Percentiles rank a stretch among this genome's conserved stretches.
Evolutionary conservation across 2,329 filamentous ascomycete genomes (phyloP).

Genomic region (Colletotrichum camelliae): DNA sequence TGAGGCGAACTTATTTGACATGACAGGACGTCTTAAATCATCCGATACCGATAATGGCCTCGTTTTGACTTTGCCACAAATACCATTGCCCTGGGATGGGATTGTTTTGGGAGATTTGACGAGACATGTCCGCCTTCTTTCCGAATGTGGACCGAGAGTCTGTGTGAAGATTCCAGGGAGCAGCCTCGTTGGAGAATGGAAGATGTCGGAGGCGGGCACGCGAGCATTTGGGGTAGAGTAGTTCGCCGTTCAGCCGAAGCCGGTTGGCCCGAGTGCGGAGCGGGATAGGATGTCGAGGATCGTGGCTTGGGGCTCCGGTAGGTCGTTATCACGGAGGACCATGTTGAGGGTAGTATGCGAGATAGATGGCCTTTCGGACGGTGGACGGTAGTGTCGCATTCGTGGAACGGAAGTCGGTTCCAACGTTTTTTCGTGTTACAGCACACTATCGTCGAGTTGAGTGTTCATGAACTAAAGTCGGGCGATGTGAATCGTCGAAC

Average conservation of each 20-base stretch:
- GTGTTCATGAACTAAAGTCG: background rate
- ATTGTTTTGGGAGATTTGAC: background rate
- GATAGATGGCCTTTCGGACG: background rate
- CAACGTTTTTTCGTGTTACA: background rate
- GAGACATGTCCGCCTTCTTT: background rate
- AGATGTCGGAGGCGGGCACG: background rate
- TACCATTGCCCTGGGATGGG: background rate
- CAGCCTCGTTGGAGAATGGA: background rate
- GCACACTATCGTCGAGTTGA: background rate
- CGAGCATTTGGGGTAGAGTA: background rate
- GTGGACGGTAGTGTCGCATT: background rate
- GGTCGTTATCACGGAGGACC: background rate
- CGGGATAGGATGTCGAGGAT: background rate
- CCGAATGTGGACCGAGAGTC: background rate
- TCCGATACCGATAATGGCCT: background rate
- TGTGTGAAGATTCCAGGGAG: background rate
- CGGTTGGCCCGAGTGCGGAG: background rate
- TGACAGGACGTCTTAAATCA: background rate
- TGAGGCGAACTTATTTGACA: background rate
- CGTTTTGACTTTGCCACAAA: background rate
- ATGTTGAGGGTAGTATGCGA: background rate
- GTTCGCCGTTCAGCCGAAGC: conserved; percentile 1
- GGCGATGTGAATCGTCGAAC: background rate
- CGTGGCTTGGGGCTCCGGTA: background rate
- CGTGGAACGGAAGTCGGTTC: background rate